Evolutionary conservation across 768 basidiomycete genomes (phyloP), one percentile per base, ranked within the genome.

Genomic region (Boletus insuetus): DNA sequence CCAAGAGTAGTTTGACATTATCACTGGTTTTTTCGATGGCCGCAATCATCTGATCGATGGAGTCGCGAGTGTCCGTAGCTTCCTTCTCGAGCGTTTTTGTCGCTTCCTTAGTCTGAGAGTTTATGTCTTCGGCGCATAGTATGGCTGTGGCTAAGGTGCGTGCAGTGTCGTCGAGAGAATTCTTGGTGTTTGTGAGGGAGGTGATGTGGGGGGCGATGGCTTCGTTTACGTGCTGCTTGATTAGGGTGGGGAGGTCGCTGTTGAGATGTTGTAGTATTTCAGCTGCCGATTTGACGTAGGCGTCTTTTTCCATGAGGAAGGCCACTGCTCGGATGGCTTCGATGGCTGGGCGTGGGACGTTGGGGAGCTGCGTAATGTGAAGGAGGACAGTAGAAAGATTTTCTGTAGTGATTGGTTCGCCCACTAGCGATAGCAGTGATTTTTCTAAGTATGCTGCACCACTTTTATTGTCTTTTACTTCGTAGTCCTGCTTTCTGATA

Each of bases 201-300:
- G 5, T 5, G 10, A 34, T 14, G 3, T 34, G 34, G 11, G 34
- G 34, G 6, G 34, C 12, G 19, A 40, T 40, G 0, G 48, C 24
- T 13, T 11, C 17, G 1, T 40, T 31, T 0, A 49, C 26, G 1
- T 20, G 17, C 0, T 12, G 12, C 0, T 11, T 12, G 0, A 49
- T 17, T 29, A 3, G 2, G 1, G 11, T 11, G 13, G 49, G 2
- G 4, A 29, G 9, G 0, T 39, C n/a, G 0, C 0, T n/a, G 3
- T 1, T 1, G 17, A 49, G 1, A 5, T 20, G 38, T 1, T 16
- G 1, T 0, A 3, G 0, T 0, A 49, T 13, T 1, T 5, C 5
- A 0, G n/a, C n/a, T 0, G 29, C 49, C 0, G 10, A 16, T 12
- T 16, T 20, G 8, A 22, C 6, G 9, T 6, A 8, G 1, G 4